Evolutionary conservation across 176 grass and related monocot genomes (phyloP), one percentile per base, ranked within the genome.

Genomic region (Triticum turgidum): DNA sequence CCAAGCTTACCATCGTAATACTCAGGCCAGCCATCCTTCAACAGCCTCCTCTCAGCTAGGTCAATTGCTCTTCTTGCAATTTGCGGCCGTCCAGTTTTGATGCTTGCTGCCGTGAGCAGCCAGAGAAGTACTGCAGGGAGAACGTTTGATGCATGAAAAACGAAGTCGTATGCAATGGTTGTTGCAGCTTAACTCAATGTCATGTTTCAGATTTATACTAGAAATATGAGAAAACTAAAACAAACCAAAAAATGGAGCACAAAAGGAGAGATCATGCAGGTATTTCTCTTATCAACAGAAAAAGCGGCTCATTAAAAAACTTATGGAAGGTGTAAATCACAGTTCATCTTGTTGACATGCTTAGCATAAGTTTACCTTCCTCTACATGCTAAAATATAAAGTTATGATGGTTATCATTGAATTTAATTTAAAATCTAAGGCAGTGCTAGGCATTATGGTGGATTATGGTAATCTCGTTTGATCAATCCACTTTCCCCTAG

Each of bases 1-100:
- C 95, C 95, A 7, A 94, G 90, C 61, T 93, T 97, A 8, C 95
- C 95, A 34, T 97, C 95, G n/a, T 97, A 97, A 34, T 97, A 97
- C 61, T 97, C 95, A n/a, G 95, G 95, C 95, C 95, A 97, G 68
- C 90, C 90, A 78, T 97, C 95, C 68, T 97, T 97, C 44, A 86
- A 86, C 18, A 97, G 79, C 77, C 86, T 90, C 61, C 87, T 84
- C 83, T 97, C 95, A 20, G 91, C 91, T 58, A 91, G 80, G 80
- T 91, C 89, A 63, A 97, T 92, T 59, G 95, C 95, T 39, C 92
- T 88, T 78, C 88, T 89, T 69, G 95, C 95, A 51, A 95, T 94
- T 52, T 97, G 92, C 0, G 92, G 95, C 14, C 92, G 86, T 30
- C 92, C 95, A 64, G 91, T 97, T 80, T 95, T 97, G 86, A 97